A percentile compares a stretch with the other conserved stretches of the same genome.
Conservation (phyloP, 495 filamentous ascomycete genomes). For the Pseudevernia furfuracea region DNA sequence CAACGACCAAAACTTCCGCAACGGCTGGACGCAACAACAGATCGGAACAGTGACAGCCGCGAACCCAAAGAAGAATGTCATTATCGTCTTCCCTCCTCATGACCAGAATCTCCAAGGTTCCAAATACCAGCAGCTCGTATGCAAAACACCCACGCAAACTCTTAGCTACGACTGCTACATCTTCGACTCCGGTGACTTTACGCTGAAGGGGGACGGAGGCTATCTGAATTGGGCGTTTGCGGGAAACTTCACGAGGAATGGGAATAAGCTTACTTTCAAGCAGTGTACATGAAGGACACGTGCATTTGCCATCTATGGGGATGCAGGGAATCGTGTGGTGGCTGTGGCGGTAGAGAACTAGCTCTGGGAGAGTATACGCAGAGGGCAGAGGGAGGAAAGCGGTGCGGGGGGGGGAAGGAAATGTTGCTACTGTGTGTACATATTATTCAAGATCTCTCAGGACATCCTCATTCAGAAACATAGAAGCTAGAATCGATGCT, state of each 20-base stretch:
- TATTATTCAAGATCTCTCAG: neutral
- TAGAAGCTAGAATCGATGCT: neutral
- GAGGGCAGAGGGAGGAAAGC: neutral
- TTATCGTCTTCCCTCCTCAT: neutral
- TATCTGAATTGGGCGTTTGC: slow-evolving; percentile 1
- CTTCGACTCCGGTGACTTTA: neutral
- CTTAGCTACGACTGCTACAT: neutral
- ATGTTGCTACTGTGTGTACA: neutral
- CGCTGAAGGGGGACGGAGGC: neutral
- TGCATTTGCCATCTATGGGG: neutral
- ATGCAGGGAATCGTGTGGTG: neutral
- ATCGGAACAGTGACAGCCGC: neutral
- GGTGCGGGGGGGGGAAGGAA: neutral
- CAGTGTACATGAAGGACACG: neutral
- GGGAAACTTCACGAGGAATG: neutral
- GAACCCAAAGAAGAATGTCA: neutral
- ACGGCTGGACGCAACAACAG: neutral
- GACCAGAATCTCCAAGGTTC: neutral
- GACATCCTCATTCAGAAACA: neutral
- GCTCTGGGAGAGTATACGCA: neutral
- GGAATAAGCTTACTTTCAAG: neutral
- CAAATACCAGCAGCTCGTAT: neutral
- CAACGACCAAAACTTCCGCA: slow-evolving; percentile 1
- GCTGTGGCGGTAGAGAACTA: neutral
- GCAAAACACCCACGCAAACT: neutral